These are phyloP conservation scores for Cyclotella sp. DNA, from an alignment of 108 stramenopile genomes.

Conservation along the genomic window DNA sequence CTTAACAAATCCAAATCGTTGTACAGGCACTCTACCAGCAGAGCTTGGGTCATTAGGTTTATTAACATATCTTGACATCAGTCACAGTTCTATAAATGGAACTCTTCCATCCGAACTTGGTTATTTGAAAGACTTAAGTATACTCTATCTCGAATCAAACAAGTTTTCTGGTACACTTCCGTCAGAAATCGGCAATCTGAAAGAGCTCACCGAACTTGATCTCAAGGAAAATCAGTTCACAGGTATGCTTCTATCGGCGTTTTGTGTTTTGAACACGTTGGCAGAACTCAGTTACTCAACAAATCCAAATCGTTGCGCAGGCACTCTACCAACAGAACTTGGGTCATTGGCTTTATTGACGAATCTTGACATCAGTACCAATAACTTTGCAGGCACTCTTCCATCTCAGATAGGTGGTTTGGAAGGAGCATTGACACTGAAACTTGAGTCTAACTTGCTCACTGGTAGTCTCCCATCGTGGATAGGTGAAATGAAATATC, in stretches of 20 bases:
- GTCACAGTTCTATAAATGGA: too few species aligned
- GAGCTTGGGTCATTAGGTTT: not conserved
- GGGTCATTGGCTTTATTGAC: constrained; percentile 30
- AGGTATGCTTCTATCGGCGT: not conserved
- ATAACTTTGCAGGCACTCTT: not conserved
- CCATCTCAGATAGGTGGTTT: too few species aligned
- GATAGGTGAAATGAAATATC: not conserved
- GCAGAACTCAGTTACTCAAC: too few species aligned
- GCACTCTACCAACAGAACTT: not conserved
- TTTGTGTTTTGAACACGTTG: too few species aligned
- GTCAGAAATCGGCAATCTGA: constrained; percentile 37
- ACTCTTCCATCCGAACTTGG: constrained; percentile 21
- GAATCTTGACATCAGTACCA: constrained; percentile 10
- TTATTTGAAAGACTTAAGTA: not conserved
- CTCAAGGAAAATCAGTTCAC: not conserved
- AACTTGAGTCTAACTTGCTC: not conserved
- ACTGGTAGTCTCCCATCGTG: constrained; percentile 16
- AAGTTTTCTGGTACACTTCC: constrained; percentile 28
- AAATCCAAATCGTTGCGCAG: too few species aligned
- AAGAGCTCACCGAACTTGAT: not conserved
- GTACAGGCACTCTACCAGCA: constrained; percentile 9
- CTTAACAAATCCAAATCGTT: too few species aligned
- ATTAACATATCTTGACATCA: not conserved
- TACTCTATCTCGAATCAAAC: not conserved
- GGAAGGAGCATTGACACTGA: too few species aligned